phyloP scores from a whole-genome alignment of 2,329 filamentous ascomycete genomes.

The Colletotrichum musicola region DNA sequence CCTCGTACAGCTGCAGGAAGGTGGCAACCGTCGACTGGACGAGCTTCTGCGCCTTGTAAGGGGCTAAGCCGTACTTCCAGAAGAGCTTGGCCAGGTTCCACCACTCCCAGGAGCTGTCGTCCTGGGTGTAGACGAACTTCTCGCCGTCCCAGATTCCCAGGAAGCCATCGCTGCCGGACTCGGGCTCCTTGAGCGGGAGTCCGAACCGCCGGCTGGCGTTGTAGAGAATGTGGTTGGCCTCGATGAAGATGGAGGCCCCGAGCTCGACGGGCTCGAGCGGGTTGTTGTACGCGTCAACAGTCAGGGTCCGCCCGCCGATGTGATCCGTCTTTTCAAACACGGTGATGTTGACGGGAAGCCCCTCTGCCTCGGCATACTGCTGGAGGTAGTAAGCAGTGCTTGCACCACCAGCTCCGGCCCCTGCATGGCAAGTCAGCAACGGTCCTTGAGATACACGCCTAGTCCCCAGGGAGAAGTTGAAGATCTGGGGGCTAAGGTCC shows the following conservation, averaged over 20 bases:
- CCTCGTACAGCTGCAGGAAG: constrained; percentile 85
- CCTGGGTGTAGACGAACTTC: constrained; percentile 76
- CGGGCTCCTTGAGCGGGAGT: constrained; percentile 67
- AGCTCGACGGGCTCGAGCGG: constrained; percentile 80
- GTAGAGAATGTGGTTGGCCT: constrained; percentile 84
- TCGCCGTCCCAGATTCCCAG: constrained; percentile 89
- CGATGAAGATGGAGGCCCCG: constrained; percentile 92
- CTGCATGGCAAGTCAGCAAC: constrained; percentile 57
- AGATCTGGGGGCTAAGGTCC: background rate
- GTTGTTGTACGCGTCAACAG: constrained; percentile 81
- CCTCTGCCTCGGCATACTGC: constrained; percentile 74
- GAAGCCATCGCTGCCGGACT: constrained; percentile 62
- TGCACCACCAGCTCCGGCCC: constrained; percentile 89
- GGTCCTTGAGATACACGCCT: background rate
- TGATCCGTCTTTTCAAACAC: constrained; percentile 85
- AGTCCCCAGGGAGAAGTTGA: background rate
- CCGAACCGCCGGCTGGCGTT: constrained; percentile 79
- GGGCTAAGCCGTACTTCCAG: constrained; percentile 87
- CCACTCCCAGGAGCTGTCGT: constrained; percentile 74
- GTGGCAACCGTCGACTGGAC: constrained; percentile 78
- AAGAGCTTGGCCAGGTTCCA: constrained; percentile 84
- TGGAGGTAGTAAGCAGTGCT: constrained; percentile 87
- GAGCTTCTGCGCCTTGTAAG: constrained; percentile 78
- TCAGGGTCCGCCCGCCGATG: constrained; percentile 89
- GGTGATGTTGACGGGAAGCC: constrained; percentile 79